phyloP scores from a whole-genome alignment of 441 rosid species.

The Eutrema salsugineum region DNA sequence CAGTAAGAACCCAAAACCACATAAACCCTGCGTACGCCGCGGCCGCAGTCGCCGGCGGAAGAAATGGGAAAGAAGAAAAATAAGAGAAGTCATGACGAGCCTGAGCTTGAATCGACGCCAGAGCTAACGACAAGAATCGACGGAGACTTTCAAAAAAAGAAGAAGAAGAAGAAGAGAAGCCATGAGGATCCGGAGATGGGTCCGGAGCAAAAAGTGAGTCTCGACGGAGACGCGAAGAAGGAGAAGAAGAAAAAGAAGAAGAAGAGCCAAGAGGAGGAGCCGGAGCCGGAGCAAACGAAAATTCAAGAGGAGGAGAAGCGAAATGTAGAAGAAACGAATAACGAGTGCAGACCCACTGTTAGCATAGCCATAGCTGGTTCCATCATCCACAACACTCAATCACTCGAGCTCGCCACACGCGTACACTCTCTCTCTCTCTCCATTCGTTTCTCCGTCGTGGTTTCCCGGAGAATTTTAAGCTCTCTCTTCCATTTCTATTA shows the following conservation, averaged over 20 bases:
- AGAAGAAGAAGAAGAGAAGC: constrained; percentile 23
- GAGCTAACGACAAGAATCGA: background rate
- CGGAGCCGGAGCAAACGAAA: constrained; percentile 3
- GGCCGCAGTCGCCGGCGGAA: constrained; percentile 19
- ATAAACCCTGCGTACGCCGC: constrained; percentile 32
- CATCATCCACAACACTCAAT: constrained; percentile 91
- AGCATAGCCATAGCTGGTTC: constrained; percentile 91
- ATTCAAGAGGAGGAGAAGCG: constrained; percentile 7
- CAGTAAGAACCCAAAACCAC: constrained; percentile 21
- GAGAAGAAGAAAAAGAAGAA: constrained; percentile 34
- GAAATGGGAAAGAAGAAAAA: constrained; percentile 72
- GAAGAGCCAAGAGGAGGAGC: constrained; percentile 14
- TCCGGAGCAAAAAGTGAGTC: constrained; percentile 5
- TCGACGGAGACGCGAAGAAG: constrained; percentile 12
- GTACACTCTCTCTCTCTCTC: constrained; percentile 37
- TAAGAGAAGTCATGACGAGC: constrained; percentile 31
- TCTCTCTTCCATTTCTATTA: background rate
- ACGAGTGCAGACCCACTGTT: constrained; percentile 45
- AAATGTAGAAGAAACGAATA: constrained; percentile 14
- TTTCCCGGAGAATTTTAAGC: background rate
- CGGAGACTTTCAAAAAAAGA: constrained; percentile 1
- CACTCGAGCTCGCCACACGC: constrained; percentile 93
- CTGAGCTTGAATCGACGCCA: constrained; percentile 35
- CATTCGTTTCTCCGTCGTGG: background rate
- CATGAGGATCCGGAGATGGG: background rate